Base-by-base conservation (phyloP, 257 asterid species). In the Solanum bulbocastanum region DNA sequence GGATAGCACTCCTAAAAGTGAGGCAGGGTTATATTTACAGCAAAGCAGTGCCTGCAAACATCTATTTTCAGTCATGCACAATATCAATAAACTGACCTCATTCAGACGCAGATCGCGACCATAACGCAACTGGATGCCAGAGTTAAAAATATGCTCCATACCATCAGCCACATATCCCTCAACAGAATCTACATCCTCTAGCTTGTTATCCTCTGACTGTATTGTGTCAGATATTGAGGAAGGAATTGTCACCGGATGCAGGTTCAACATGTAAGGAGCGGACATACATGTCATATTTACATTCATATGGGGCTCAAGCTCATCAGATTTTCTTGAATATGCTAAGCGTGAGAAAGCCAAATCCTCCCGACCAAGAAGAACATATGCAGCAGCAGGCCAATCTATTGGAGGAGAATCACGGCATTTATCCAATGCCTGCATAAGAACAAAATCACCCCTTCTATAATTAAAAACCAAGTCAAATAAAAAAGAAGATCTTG, bases 331-430 rank as follows among this genome's bases (percentile, higher is more conserved):
- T 78, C 90, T 90, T 56, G 93, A 91, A 92, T 93, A 93, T 85
- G 95, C 91, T 82, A 89, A 90, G 88, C 90, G 90, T 85, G 94
- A 90, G 93, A 95, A 90, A 76, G 98, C 98, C 91, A 97, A 91
- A 93, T 97, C 99, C 94, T 97, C 98, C 87, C 99, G 98, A 71
- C 99, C 99, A 88, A 97, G 94, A 79, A 97, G 96, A 88, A 96
- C 94, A 91, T 97, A 97, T 71, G 99, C 99, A 83, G 99, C 96
- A 87, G 95, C 93, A 84, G 99, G 98, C 99, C 99, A 97, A 92
- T 96, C 93, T 68, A 91, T 89, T 40, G 99, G 99, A 87, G 99
- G 99, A 91, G 96, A 94, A 90, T 97, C 99, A 25, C 99, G 98
- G 91, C 99, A 96, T 90, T 90, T 97, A 89, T 95, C 98, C 89